Evolutionary conservation across 2,329 filamentous ascomycete species (phyloP).

Genomic region (Dothidotthia symphoricarpi): DNA sequence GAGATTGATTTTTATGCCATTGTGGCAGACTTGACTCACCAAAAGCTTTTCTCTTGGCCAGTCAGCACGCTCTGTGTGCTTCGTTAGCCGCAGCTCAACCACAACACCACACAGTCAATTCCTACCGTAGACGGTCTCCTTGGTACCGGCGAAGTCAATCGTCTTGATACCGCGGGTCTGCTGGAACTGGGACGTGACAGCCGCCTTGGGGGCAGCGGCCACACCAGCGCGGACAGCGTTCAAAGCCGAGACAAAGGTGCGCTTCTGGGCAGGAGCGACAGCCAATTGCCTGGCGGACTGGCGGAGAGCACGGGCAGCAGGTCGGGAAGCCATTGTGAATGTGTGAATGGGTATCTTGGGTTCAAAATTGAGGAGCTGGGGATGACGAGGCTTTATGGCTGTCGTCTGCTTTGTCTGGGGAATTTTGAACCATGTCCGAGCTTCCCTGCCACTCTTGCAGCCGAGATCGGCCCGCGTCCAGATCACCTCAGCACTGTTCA

Average conservation of each 20-base stretch:
- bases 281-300: slow-evolving; percentile 57
- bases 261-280: slow-evolving; percentile 51
- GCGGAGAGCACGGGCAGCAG: slow-evolving; percentile 63
- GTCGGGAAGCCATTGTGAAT: slow-evolving; percentile 73
- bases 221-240: slow-evolving; percentile 51
- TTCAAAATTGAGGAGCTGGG: slow-evolving; percentile 12
- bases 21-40: slow-evolving; percentile 57
- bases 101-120: slow-evolving; percentile 10
- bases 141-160: slow-evolving; percentile 94
- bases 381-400: slow-evolving; percentile 22
- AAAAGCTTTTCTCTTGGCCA: slow-evolving; percentile 98
- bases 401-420: slow-evolving; percentile 10
- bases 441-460: slow-evolving; percentile 7
- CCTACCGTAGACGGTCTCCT: slow-evolving; percentile 91
- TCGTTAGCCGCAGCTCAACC: slow-evolving; percentile 23
- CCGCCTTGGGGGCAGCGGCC: slow-evolving; percentile 48
- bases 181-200: slow-evolving; percentile 56
- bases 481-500: background rate
- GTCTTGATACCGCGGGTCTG: slow-evolving; percentile 90
- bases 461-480: slow-evolving; percentile 6
- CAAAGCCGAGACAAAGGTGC: slow-evolving; percentile 59
- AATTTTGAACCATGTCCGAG: slow-evolving; percentile 11
- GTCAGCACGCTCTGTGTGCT: slow-evolving; percentile 79
- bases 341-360: slow-evolving; percentile 35
- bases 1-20: slow-evolving; percentile 14